A percentile compares a stretch with the other conserved stretches of the same genome.
phyloP scores from a whole-genome alignment of 2,329 filamentous ascomycete species.

The Colletotrichum navitas region DNA sequence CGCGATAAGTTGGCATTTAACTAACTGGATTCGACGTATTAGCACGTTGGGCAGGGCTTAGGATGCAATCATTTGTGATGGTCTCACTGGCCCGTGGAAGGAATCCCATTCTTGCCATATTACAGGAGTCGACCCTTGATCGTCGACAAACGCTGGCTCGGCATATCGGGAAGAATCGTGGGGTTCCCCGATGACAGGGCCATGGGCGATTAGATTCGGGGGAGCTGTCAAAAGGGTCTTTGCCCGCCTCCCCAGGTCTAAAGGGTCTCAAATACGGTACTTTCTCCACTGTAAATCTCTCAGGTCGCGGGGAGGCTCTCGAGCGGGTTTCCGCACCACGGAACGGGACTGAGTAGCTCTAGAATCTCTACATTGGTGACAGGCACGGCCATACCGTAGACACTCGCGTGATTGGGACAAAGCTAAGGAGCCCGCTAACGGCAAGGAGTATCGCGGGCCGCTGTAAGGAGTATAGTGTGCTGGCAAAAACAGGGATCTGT shows the following conservation, averaged over 20 bases:
- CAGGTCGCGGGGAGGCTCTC: background rate
- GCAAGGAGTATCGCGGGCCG: too few species aligned
- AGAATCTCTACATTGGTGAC: too few species aligned
- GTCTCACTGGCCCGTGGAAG: background rate
- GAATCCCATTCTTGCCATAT: too few species aligned
- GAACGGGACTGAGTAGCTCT: too few species aligned
- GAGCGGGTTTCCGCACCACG: too few species aligned
- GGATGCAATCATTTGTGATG: background rate
- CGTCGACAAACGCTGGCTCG: slow-evolving; percentile 16
- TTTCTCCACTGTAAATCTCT: background rate
- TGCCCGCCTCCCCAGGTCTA: background rate
- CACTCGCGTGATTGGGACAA: too few species aligned
- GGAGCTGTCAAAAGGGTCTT: background rate
- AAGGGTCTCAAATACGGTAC: background rate
- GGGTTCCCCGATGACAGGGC: slow-evolving; percentile 6
- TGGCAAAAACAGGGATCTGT: too few species aligned
- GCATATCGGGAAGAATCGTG: slow-evolving; percentile 22
- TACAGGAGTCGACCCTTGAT: slow-evolving; percentile 1
- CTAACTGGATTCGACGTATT: too few species aligned
- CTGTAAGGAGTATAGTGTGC: too few species aligned
- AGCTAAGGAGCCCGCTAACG: too few species aligned
- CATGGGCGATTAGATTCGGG: background rate
- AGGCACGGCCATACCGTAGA: too few species aligned
- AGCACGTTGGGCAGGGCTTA: background rate
- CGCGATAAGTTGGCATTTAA: too few species aligned